phyloP scores from a whole-genome alignment of 2,329 filamentous ascomycete species.

The Trichoderma endophyticum region DNA sequence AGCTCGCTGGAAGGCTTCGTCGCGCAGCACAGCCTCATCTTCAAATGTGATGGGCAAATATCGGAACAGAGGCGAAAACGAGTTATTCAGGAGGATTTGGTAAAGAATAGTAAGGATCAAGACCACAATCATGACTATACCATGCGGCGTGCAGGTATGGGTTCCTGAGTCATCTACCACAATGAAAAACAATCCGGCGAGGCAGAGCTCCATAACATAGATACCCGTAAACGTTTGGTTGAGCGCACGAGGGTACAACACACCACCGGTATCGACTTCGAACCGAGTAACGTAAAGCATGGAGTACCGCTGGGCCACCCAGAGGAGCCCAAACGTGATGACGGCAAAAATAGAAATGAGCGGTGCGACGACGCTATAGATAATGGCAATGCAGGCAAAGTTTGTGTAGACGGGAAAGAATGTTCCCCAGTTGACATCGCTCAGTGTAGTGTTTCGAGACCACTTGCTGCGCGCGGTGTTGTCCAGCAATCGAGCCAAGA shows the following conservation, averaged over 20 bases:
- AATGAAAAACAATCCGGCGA: constrained; percentile 88
- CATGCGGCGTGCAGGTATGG: constrained; percentile 68
- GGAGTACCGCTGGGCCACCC: constrained; percentile 94
- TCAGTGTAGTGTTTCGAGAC: constrained; percentile 74
- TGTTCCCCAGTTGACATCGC: constrained; percentile 80
- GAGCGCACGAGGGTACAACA: constrained; percentile 87
- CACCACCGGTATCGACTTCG: constrained; percentile 83
- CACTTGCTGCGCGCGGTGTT: constrained; percentile 81
- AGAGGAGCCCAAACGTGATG: constrained; percentile 86
- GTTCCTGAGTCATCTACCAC: constrained; percentile 54
- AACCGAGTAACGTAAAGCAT: constrained; percentile 94
- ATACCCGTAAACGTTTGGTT: constrained; percentile 94
- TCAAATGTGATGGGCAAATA: constrained; percentile 94
- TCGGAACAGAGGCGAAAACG: constrained; percentile 80
- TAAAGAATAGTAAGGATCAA: constrained; percentile 69
- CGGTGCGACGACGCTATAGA: constrained; percentile 86
- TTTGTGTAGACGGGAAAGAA: constrained; percentile 98
- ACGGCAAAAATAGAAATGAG: constrained; percentile 91
- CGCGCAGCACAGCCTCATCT: constrained; percentile 87
- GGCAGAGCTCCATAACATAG: constrained; percentile 89
- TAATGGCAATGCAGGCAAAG: constrained; percentile 84
- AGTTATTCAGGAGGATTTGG: constrained; percentile 75
- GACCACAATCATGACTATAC: constrained; percentile 77
- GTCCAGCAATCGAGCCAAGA: constrained; percentile 77
- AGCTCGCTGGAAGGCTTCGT: constrained; percentile 80